phyloP scores from a whole-genome alignment of 805 yeast species.

The Teunomyces aglyptinius region DNA sequence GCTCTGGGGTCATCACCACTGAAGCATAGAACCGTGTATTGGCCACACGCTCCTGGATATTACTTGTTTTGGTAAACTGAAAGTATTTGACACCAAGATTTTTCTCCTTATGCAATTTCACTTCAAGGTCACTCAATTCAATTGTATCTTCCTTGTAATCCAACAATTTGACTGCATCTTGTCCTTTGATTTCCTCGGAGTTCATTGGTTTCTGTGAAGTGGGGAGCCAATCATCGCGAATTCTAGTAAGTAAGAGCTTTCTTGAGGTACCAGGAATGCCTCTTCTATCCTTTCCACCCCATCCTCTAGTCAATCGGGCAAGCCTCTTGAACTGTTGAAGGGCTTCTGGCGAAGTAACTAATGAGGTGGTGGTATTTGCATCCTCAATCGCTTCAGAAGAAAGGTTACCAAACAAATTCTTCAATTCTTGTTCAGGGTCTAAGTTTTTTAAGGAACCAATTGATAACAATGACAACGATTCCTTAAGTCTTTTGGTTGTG shows the following conservation, averaged over 20 bases:
- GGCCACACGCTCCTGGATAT: conserved; percentile 33
- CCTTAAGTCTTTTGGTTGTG: conserved; percentile 45
- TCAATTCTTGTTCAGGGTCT: conserved; percentile 77
- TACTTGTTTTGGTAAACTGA: conserved; percentile 44
- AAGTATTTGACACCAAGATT: conserved; percentile 53
- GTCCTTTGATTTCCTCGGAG: conserved; percentile 52
- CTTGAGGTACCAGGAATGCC: conserved; percentile 72
- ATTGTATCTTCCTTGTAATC: conserved; percentile 35
- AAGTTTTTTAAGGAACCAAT: conserved; percentile 49
- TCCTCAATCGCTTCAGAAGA: conserved; percentile 68
- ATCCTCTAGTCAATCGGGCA: conserved; percentile 63
- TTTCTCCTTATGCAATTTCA: conserved; percentile 31
- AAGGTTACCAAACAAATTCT: conserved; percentile 66
- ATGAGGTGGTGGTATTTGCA: conserved; percentile 71
- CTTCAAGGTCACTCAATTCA: conserved; percentile 24
- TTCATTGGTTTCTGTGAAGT: conserved; percentile 56
- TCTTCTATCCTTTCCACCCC: conserved; percentile 80
- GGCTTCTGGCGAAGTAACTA: conserved; percentile 66
- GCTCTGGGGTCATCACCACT: conserved; percentile 73
- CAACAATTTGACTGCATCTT: conserved; percentile 35
- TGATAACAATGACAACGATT: conserved; percentile 40
- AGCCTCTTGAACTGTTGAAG: conserved; percentile 59
- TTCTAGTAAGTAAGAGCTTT: conserved; percentile 64
- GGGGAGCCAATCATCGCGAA: conserved; percentile 81
- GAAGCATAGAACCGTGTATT: conserved; percentile 58